A percentile compares a stretch with the other conserved stretches of the same genome.
phyloP scores from a whole-genome alignment of 192 early-diverging fungal species.

The Podila verticillata region DNA sequence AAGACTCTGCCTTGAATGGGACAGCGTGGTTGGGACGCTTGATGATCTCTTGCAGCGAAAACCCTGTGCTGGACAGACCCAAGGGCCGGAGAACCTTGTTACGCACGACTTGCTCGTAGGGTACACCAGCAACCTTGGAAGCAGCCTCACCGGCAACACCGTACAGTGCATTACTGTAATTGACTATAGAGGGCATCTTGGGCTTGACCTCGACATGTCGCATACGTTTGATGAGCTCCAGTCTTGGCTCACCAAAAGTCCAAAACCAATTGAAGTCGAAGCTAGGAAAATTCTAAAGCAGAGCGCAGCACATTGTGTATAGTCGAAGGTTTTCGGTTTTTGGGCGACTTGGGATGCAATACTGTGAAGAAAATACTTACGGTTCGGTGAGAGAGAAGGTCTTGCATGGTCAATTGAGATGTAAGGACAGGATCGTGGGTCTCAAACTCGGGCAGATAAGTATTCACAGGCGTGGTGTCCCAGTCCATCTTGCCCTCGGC shows the following conservation, averaged over 20 bases:
- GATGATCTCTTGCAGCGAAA: constrained; percentile 21
- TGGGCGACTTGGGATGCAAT: no score
- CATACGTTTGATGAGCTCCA: constrained; percentile 17
- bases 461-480: constrained; percentile 4
- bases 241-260: neutral
- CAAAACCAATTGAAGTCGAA: neutral
- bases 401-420: constrained; percentile 6
- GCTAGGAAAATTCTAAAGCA: neutral
- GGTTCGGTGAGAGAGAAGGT: constrained; percentile 12
- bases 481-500: constrained; percentile 13
- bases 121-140: constrained; percentile 11
- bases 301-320: no score
- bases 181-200: neutral
- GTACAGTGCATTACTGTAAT: constrained; percentile 27
- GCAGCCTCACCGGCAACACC: constrained; percentile 34
- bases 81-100: constrained; percentile 19
- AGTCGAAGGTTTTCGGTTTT: no score
- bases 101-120: constrained; percentile 12
- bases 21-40: constrained; percentile 13
- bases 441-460: constrained; percentile 13
- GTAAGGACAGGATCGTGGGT: constrained; percentile 7
- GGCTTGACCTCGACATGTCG: neutral
- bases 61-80: constrained; percentile 16
- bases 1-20: constrained; percentile 14
- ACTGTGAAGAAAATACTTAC: neutral